Conservation (phyloP, 805 yeast genomes). For the Candida silvicultrix region DNA sequence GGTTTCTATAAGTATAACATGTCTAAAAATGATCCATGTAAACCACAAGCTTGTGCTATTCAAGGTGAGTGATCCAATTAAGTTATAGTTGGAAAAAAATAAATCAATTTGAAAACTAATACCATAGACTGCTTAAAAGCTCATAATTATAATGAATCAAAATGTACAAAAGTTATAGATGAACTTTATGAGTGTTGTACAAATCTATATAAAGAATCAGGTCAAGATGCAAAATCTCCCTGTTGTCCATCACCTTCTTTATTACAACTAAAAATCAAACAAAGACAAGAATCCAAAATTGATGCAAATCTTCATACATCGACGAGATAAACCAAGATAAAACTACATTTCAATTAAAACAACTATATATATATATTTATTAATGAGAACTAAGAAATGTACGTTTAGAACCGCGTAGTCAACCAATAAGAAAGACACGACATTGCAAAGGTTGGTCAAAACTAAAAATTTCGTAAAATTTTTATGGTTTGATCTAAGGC, state of each 20-base stretch:
- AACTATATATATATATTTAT: slow-evolving; percentile 3
- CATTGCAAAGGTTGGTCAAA: slow-evolving; percentile 47
- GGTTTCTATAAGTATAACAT: too few relatives aligned
- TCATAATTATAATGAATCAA: slow-evolving; percentile 63
- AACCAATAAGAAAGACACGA: slow-evolving; percentile 33
- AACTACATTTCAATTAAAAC: neutral
- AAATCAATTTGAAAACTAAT: neutral
- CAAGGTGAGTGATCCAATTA: slow-evolving; percentile 42
- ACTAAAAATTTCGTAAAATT: slow-evolving; percentile 18
- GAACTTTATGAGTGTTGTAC: slow-evolving; percentile 71
- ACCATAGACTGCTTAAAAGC: slow-evolving; percentile 53
- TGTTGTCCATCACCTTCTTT: slow-evolving; percentile 75
- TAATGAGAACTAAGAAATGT: slow-evolving; percentile 28
- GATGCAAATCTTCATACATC: slow-evolving; percentile 46
- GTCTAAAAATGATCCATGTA: slow-evolving; percentile 42
- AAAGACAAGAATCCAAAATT: slow-evolving; percentile 46
- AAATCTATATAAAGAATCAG: slow-evolving; percentile 53
- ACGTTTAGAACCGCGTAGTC: slow-evolving; percentile 73
- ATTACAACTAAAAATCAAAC: slow-evolving; percentile 57
- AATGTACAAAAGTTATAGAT: slow-evolving; percentile 66
- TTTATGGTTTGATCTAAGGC: slow-evolving; percentile 61
- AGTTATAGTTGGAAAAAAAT: too few relatives aligned
- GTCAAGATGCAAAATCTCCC: slow-evolving; percentile 52
- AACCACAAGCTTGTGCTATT: slow-evolving; percentile 75
- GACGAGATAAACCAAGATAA: slow-evolving; percentile 4